Evolutionary conservation across 257 asterid species (phyloP).

Genomic region (Plantago ovata): DNA sequence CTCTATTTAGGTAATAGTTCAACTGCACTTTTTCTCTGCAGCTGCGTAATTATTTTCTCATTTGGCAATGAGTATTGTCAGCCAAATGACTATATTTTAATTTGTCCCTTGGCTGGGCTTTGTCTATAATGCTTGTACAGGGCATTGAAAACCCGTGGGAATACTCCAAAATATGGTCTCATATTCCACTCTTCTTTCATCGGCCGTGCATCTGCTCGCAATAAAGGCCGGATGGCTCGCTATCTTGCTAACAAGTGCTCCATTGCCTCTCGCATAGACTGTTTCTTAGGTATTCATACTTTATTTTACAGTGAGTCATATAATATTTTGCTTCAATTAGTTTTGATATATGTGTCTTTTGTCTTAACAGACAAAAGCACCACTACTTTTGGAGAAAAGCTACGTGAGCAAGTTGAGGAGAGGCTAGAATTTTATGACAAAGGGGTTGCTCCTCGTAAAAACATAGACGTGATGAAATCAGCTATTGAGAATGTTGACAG

Average conservation of each 20-base stretch:
- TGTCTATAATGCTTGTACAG: conserved; percentile 29
- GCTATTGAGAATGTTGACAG: conserved; percentile 47
- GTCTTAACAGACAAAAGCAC: conserved; percentile 59
- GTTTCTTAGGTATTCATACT: conserved; percentile 65
- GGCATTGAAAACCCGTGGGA: conserved; percentile 89
- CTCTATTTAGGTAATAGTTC: conserved; percentile 67
- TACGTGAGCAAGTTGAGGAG: conserved; percentile 98
- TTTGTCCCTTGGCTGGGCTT: conserved; percentile 8
- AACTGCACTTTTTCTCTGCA: neutral
- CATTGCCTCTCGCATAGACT: conserved; percentile 95
- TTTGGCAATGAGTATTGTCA: conserved; percentile 1
- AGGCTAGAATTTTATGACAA: conserved; percentile 90
- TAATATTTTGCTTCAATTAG: neutral
- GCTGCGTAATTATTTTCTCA: conserved; percentile 1
- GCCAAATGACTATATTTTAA: neutral
- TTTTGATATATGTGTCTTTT: conserved; percentile 2
- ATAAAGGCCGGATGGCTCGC: conserved; percentile 98
- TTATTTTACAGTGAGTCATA: neutral
- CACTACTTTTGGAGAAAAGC: conserved; percentile 80
- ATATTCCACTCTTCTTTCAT: conserved; percentile 97
- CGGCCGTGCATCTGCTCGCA: conserved; percentile 92
- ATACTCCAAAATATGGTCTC: conserved; percentile 97
- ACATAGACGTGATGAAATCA: conserved; percentile 84
- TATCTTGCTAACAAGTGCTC: conserved; percentile 98
- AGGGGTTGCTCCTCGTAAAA: conserved; percentile 96